These are phyloP conservation scores for Urochloa ruziziensis DNA, from an alignment of 176 grass and related monocot genomes.

Conservation along the genomic window DNA sequence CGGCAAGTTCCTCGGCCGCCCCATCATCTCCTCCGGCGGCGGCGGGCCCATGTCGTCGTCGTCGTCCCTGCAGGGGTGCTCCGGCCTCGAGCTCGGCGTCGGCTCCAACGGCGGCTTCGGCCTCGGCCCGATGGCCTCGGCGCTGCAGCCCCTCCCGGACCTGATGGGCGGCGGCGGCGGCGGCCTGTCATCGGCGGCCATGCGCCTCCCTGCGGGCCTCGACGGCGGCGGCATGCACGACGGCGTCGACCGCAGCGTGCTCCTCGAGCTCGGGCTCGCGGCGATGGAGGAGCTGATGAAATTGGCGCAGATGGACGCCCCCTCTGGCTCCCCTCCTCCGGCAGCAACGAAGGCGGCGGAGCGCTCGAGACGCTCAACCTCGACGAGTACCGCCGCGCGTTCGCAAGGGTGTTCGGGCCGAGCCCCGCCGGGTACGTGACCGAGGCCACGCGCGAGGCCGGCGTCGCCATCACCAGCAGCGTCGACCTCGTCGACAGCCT, in stretches of 20 bases:
- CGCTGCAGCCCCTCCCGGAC: conserved; percentile 48
- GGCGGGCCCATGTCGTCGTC: neutral
- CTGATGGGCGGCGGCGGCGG: conserved; percentile 35
- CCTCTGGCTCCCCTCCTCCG: conserved; percentile 65
- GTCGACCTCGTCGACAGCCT: conserved; percentile 79
- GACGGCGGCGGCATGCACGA: conserved; percentile 28
- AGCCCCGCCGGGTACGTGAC: conserved; percentile 57
- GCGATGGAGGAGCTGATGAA: conserved; percentile 95
- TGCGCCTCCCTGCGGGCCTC: conserved; percentile 35
- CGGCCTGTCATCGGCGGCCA: conserved; percentile 16
- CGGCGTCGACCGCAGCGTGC: conserved; percentile 50
- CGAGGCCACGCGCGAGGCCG: conserved; percentile 73
- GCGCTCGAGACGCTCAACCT: conserved; percentile 57
- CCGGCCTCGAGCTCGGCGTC: conserved; percentile 71
- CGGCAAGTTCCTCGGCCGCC: conserved; percentile 82
- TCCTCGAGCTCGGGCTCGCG: conserved; percentile 75
- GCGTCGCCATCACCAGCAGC: conserved; percentile 69
- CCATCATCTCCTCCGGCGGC: conserved; percentile 44
- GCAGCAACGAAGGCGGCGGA: conserved; percentile 31
- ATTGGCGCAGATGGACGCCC: conserved; percentile 78
- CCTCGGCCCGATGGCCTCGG: conserved; percentile 39
- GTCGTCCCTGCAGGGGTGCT: conserved; percentile 42
- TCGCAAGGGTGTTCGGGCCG: conserved; percentile 45
- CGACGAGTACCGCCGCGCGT: conserved; percentile 66
- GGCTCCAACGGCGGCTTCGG: conserved; percentile 49